Evolutionary conservation across 2,329 filamentous ascomycete species (phyloP).

Genomic region (Alternaria triticimaculans): DNA sequence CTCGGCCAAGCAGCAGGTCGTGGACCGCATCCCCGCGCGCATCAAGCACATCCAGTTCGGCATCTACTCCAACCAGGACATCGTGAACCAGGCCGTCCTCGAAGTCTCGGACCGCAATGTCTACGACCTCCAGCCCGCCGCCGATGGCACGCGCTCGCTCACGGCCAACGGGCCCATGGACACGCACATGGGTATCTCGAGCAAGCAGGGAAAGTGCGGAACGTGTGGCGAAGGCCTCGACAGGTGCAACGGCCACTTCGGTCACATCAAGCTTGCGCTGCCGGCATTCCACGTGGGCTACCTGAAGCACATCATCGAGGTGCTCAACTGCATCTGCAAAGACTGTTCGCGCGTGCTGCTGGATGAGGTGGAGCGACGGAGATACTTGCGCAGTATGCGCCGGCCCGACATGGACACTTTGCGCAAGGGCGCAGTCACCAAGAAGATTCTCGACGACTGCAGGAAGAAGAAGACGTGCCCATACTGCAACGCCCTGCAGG

Average conservation of each 20-base stretch:
- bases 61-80: conserved; percentile 90
- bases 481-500: conserved; percentile 82
- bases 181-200: conserved; percentile 84
- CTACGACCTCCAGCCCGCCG: conserved; percentile 79
- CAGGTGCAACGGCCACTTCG: conserved; percentile 93
- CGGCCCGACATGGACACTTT: conserved; percentile 86
- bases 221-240: conserved; percentile 84
- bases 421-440: conserved; percentile 80
- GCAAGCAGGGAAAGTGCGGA: conserved; percentile 77
- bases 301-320: conserved; percentile 88
- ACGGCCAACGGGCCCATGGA: conserved; percentile 88
- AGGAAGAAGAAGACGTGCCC: conserved; percentile 84
- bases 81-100: conserved; percentile 92
- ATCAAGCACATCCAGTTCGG: conserved; percentile 95
- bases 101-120: conserved; percentile 94
- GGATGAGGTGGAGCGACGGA: conserved; percentile 77
- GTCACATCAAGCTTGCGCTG: conserved; percentile 86
- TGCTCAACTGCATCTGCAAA: conserved; percentile 95
- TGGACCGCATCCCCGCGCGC: conserved; percentile 86
- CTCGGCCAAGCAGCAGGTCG: conserved; percentile 81
- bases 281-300: conserved; percentile 97
- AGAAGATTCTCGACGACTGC: conserved; percentile 88
- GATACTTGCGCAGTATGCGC: conserved; percentile 80
- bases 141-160: conserved; percentile 67
- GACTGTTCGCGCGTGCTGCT: conserved; percentile 86